Evolutionary conservation across 2,329 filamentous ascomycete genomes (phyloP).

Genomic region (Beauveria australis): DNA sequence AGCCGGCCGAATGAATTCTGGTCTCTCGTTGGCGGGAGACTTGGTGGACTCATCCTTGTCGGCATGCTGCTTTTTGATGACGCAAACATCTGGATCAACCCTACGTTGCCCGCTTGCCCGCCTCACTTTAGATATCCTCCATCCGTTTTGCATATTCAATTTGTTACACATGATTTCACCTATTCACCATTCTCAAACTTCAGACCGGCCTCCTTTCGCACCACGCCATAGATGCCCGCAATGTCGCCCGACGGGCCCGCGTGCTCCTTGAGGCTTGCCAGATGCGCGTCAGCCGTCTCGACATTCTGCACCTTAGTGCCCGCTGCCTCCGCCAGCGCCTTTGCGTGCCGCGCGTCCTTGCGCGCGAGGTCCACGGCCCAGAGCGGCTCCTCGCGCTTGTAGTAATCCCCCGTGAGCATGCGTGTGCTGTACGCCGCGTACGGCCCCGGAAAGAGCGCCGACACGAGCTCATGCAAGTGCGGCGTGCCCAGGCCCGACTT

Average conservation of each 20-base stretch:
- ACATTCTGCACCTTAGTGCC: conserved; percentile 57
- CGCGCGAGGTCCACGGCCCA: conserved; percentile 75
- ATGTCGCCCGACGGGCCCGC: conserved; percentile 66
- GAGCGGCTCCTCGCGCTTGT: conserved; percentile 66
- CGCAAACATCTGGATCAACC: no score
- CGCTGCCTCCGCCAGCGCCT: conserved; percentile 52
- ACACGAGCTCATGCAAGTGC: conserved; percentile 63
- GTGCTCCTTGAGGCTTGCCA: conserved; percentile 61
- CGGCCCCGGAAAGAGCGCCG: conserved; percentile 65
- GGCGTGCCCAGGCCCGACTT: conserved; percentile 67
- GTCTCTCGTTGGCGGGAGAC: no score
- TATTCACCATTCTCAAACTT: conserved; percentile 56
- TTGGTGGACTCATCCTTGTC: no score
- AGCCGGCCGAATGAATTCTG: no score
- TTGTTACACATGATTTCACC: not conserved
- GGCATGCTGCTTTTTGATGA: no score
- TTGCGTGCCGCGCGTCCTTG: conserved; percentile 74
- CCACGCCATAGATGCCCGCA: conserved; percentile 73
- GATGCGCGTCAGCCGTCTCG: conserved; percentile 59
- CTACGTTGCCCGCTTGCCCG: no score
- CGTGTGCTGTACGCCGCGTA: conserved; percentile 67
- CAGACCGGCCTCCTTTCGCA: conserved; percentile 65
- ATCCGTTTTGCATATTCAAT: not conserved
- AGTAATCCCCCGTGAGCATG: conserved; percentile 70
- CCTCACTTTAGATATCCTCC: not conserved